Conservation (phyloP, 148 eudicot genomes). For the Chenopodium suecicum region DNA sequence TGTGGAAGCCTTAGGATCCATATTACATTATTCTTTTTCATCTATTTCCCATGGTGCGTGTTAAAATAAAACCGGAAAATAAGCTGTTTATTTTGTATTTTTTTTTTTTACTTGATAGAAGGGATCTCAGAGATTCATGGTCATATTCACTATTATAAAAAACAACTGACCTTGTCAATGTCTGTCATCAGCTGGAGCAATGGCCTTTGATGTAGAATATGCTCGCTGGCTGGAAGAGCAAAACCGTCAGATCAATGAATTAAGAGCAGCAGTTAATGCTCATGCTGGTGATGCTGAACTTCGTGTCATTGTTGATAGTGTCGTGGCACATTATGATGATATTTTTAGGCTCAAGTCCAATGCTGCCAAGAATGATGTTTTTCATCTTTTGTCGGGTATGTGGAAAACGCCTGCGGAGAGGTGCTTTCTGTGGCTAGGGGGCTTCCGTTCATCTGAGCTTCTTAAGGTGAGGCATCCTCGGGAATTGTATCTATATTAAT, state of each 20-base stretch:
- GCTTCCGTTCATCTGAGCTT: conserved; percentile 61
- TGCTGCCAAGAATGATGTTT: conserved; percentile 60
- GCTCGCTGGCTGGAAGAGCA: conserved; percentile 62
- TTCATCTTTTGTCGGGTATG: conserved; percentile 60
- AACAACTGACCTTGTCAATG: conserved; percentile 1
- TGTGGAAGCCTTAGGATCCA: too few species aligned
- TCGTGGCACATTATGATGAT: conserved; percentile 50
- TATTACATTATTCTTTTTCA: too few species aligned
- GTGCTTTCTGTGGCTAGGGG: conserved; percentile 59
- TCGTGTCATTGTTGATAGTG: conserved; percentile 48
- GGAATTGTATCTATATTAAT: background rate
- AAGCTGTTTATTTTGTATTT: background rate
- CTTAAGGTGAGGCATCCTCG: conserved; percentile 38
- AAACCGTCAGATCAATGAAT: conserved; percentile 46
- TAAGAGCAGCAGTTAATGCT: conserved; percentile 54
- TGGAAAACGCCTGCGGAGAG: conserved; percentile 66
- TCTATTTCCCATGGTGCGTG: background rate
- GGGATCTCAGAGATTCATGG: background rate
- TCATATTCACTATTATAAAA: background rate
- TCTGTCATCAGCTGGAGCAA: conserved; percentile 38
- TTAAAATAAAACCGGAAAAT: background rate
- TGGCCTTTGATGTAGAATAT: conserved; percentile 61
- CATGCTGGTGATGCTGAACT: conserved; percentile 58
- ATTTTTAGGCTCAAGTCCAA: conserved; percentile 45
- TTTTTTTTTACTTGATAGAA: background rate